Evolutionary conservation across 1,139 yeast species (phyloP).

Genomic region (Geotrichum cucujoidarum): DNA sequence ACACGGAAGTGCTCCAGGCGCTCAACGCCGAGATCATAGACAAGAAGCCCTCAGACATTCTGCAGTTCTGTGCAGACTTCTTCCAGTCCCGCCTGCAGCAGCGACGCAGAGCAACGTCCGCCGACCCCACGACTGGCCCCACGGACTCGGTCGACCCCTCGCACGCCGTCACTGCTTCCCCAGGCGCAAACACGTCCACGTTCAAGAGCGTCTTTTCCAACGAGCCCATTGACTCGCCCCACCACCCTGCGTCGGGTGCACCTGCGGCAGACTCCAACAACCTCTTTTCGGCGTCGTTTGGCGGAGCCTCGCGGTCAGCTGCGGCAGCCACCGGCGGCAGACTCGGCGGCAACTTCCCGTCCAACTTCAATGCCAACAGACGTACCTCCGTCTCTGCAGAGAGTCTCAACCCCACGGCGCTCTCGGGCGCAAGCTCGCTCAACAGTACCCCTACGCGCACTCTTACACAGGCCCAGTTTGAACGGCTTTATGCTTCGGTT

Average conservation of each 20-base stretch:
- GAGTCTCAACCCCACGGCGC: conserved; percentile 31
- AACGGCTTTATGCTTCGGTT: conserved; percentile 64
- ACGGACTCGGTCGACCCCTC: conserved; percentile 14
- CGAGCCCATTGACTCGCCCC: neutral
- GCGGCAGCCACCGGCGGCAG: conserved; percentile 29
- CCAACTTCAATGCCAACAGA: conserved; percentile 65
- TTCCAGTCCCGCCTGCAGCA: conserved; percentile 50
- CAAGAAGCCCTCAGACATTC: conserved; percentile 60
- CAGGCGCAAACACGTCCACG: neutral
- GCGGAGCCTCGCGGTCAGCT: conserved; percentile 27
- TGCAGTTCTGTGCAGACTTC: conserved; percentile 69
- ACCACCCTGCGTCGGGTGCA: neutral
- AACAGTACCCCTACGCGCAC: conserved; percentile 10
- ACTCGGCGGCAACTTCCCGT: conserved; percentile 19
- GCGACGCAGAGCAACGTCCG: conserved; percentile 37
- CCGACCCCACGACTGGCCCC: neutral
- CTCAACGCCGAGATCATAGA: conserved; percentile 58
- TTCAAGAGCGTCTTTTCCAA: conserved; percentile 1
- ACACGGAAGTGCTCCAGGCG: conserved; percentile 53
- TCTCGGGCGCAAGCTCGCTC: conserved; percentile 21
- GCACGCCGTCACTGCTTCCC: neutral
- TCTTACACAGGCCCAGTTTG: conserved; percentile 52
- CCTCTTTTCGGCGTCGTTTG: conserved; percentile 17
- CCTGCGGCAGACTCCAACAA: neutral
- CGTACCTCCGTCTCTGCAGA: conserved; percentile 88